Evolutionary conservation across 768 basidiomycete species (phyloP).

Genomic region (Tylopilus sp.): DNA sequence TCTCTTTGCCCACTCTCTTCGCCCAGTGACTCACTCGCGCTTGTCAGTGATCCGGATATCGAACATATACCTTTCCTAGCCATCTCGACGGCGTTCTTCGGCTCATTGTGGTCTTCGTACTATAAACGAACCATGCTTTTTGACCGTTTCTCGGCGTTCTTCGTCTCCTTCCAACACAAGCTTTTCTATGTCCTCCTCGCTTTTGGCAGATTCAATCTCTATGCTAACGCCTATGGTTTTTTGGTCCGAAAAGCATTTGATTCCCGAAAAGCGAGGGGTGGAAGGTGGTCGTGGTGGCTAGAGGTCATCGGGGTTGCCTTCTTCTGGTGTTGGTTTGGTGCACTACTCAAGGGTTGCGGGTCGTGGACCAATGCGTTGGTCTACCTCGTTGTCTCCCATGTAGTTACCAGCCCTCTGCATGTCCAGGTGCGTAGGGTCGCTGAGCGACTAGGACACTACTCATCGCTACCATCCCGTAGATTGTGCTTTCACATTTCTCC

Average conservation of each 20-base stretch:
- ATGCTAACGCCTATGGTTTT: conserved; percentile 79
- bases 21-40: conserved; percentile 2
- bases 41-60: conserved; percentile 73
- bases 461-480: conserved; percentile 40
- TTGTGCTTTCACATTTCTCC: conserved; percentile 96
- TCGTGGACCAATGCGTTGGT: conserved; percentile 64
- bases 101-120: conserved; percentile 88
- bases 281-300: conserved; percentile 72
- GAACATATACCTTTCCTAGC: conserved; percentile 93
- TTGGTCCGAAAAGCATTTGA: conserved; percentile 65
- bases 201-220: conserved; percentile 94
- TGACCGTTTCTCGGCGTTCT: conserved; percentile 59
- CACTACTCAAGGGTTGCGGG: conserved; percentile 67
- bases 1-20: conserved; percentile 1
- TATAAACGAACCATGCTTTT: conserved; percentile 85
- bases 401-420: conserved; percentile 87
- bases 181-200: conserved; percentile 90
- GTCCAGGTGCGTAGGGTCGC: conserved; percentile 65
- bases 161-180: conserved; percentile 82
- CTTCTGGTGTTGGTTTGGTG: conserved; percentile 88
- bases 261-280: conserved; percentile 60
- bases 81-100: conserved; percentile 83
- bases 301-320: conserved; percentile 74
- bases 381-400: conserved; percentile 83
- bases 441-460: neutral